Percentiles rank a stretch among this genome's conserved stretches.
phyloP scores from a whole-genome alignment of 306 rosid genomes.

The Vigna trinervia region DNA sequence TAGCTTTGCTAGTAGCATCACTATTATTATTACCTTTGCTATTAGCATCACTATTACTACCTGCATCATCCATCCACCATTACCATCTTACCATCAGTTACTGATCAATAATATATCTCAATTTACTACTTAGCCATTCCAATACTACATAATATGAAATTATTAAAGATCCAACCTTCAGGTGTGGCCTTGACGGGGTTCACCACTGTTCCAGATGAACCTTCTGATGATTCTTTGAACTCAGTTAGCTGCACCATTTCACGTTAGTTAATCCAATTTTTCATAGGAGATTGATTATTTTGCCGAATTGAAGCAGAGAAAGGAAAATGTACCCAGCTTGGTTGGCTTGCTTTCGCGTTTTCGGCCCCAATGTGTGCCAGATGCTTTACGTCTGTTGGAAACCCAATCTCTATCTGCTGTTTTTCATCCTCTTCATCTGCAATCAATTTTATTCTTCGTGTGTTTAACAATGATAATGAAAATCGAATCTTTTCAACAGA shows the following conservation, averaged over 20 bases:
- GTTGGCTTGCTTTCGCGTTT: conserved; percentile 45
- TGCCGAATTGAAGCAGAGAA: not conserved
- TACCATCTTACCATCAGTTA: too few species aligned
- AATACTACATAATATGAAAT: too few species aligned
- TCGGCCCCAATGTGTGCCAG: conserved; percentile 66
- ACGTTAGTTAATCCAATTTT: not conserved
- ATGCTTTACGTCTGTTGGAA: conserved; percentile 89
- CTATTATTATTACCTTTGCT: conserved; percentile 13
- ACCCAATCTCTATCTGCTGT: conserved; percentile 84
- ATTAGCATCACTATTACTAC: conserved; percentile 7
- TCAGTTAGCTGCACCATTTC: conserved; percentile 69
- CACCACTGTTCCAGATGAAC: conserved; percentile 25
- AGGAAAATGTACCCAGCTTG: conserved; percentile 55
- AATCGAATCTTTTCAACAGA: too few species aligned
- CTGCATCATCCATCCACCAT: conserved; percentile 22
- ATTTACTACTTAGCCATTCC: too few species aligned
- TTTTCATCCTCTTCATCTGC: conserved; percentile 72
- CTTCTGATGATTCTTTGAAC: conserved; percentile 56
- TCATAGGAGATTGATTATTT: too few species aligned
- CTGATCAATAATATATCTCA: too few species aligned
- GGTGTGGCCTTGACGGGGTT: conserved; percentile 36
- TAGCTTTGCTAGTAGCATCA: not conserved
- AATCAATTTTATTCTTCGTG: not conserved
- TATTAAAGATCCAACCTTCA: conserved; percentile 54
- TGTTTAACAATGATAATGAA: too few species aligned